Evolutionary conservation across 2,329 filamentous ascomycete species (phyloP).

Genomic region (Colletotrichum brevisporum): DNA sequence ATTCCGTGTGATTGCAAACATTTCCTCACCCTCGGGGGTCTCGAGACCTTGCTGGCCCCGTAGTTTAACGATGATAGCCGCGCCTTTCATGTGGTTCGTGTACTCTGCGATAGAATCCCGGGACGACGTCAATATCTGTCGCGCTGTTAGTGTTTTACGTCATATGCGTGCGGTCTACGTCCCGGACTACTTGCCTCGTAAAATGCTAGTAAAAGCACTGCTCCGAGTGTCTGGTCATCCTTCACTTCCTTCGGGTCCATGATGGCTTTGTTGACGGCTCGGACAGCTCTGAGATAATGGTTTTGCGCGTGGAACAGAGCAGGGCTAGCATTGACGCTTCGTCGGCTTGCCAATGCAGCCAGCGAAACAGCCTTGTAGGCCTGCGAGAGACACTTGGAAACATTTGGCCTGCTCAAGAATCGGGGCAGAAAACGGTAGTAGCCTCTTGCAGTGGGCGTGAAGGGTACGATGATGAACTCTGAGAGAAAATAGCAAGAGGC

Average conservation of each 20-base stretch:
- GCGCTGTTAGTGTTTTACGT: neutral
- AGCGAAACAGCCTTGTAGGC: conserved; percentile 41
- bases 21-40: conserved; percentile 42
- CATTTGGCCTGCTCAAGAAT: conserved; percentile 34
- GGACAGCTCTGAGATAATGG: conserved; percentile 40
- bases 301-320: conserved; percentile 37
- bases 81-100: conserved; percentile 44
- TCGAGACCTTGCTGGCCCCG: conserved; percentile 40
- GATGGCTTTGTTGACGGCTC: conserved; percentile 40
- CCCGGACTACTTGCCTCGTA: conserved; percentile 27
- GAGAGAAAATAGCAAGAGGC: conserved; percentile 41
- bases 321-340: conserved; percentile 12
- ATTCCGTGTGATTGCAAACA: conserved; percentile 44
- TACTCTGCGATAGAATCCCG: conserved; percentile 41
- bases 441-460: conserved; percentile 24
- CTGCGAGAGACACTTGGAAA: conserved; percentile 39
- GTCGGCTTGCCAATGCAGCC: conserved; percentile 36
- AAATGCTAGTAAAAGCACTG: conserved; percentile 40
- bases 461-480: conserved; percentile 40
- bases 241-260: conserved; percentile 38
- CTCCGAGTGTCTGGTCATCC: conserved; percentile 39
- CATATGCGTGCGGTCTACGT: neutral
- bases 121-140: conserved; percentile 40
- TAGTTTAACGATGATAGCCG: conserved; percentile 43
- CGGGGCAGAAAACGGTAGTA: conserved; percentile 40